Evolutionary conservation across 768 basidiomycete genomes (phyloP), one percentile per base, ranked within the genome.

Genomic region (Boletus reticulatus): DNA sequence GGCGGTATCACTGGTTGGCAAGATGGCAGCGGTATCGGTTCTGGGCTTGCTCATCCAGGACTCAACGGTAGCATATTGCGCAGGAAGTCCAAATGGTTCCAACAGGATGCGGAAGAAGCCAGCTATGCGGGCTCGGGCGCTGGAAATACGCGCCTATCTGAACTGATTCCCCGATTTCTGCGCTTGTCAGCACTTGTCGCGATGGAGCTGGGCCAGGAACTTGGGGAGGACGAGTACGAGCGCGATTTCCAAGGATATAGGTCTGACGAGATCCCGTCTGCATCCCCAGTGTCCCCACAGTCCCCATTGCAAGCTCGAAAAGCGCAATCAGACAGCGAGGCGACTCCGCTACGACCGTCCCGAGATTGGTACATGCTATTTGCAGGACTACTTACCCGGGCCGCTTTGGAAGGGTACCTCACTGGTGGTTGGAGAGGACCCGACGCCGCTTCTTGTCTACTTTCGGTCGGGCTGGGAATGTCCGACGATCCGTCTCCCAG

Each of bases 331-430:
- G 67, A 74, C 55, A 70, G 74, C 61, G 78, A 78, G 43, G 76
- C 75, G 6, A 64, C 72, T n/a, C 84, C 87, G 0, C 69, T 89
- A 34, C 76, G 78, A 3, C 92, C 92, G 0, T 86, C 89, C 27
- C 73, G 81, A 24, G 84, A 85, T 59, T 94, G 92, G 92, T 94
- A 92, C 69, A 78, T 87, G 72, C 78, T 95, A 13, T 76, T 93
- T 16, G 82, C 83, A 0, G 85, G 88, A 2, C 74, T 95, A 22
- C 75, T 92, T 29, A 91, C 91, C 6, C 82, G 92, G n/a, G 90
- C 90, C 0, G 88, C 85, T 19, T 72, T 94, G 49, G 91, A 95
- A 64, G 92, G 92, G 0, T 94, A 94, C 65, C 77, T 94, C 43
- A 85, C 84, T 2, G 87, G 84, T 11, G 87, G 88, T 0, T 95